phyloP scores from a whole-genome alignment of 495 filamentous ascomycete genomes.

The Cenococcum geophilum region DNA sequence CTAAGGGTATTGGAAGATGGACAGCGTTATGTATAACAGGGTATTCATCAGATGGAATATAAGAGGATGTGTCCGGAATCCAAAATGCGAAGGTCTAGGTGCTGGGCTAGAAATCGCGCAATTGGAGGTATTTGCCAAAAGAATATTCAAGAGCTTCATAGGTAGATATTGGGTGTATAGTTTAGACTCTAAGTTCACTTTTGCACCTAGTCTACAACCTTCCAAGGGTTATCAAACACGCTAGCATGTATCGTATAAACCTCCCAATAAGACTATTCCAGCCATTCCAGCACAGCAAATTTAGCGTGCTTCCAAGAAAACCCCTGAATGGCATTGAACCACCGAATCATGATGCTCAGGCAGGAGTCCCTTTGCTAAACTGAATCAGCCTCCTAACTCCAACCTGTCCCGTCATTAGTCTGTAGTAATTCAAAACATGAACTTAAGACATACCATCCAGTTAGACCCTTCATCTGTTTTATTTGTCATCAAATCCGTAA shows the following conservation, averaged over 20 bases:
- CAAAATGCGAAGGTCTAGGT: no score
- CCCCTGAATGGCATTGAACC: not conserved
- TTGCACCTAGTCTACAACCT: not conserved
- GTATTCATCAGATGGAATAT: not conserved
- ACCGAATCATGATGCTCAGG: not conserved
- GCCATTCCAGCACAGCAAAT: not conserved
- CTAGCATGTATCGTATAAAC: not conserved
- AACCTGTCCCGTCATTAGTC: slow-evolving; percentile 47
- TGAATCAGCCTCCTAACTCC: slow-evolving; percentile 80
- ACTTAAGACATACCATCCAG: slow-evolving; percentile 78
- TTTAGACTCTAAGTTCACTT: not conserved
- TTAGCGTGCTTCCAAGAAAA: not conserved
- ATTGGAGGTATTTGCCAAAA: no score
- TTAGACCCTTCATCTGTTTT: slow-evolving; percentile 79
- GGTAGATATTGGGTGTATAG: no score
- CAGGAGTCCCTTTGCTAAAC: not conserved
- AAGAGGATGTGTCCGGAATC: not conserved
- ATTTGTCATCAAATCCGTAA: slow-evolving; percentile 75
- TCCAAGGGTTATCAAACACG: not conserved
- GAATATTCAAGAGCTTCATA: no score
- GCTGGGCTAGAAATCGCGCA: no score
- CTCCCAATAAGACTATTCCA: not conserved
- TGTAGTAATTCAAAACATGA: not conserved
- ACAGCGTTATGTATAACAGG: not conserved
- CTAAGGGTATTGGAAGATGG: not conserved